Evolutionary conservation across 164 flowering plant genomes (phyloP), one percentile per base, ranked within the genome.

Genomic region (Umbellularia californica): DNA sequence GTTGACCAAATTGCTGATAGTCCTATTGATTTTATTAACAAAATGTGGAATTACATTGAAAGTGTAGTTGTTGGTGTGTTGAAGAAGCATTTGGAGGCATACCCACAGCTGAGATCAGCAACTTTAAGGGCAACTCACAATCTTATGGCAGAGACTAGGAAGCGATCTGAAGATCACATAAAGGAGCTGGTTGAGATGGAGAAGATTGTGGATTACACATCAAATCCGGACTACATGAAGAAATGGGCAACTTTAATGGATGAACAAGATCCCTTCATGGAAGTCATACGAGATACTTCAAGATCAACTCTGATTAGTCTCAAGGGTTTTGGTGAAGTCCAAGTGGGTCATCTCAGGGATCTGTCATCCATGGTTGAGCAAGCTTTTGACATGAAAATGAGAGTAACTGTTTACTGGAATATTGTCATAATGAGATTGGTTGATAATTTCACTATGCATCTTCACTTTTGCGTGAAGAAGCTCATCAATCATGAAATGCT

Each of bases 321-420:
- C 3, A 63, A 77, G 27, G 82, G 72, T n/a, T 63, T 77, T 52
- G 82, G 82, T n/a, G 33, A 15, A 2, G 62, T 82, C 14, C 58
- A 80, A 2, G 50, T 80, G 0, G 75, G 15, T 1, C 80, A 84
- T 41, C 60, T 84, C 22, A 67, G 75, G 65, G 13, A 33, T 0
- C 14, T 74, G 12, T 19, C 50, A 19, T n/a, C 65, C 20, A 69
- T 65, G 2, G 27, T 76, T 5, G 62, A 72, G 14, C 75, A 79
- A 22, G 85, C 85, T 2, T 80, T 84, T 9, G 85, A 84, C 66
- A 20, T 84, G 83, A 80, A 79, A 69, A 83, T 81, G 82, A 74
- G 80, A 62, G 52, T 72, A 30, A 51, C 63, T 6, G 79, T 81
- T 0, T 83, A 83, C 20, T 83, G 85, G 85, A 75, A 69, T 69